Evolutionary conservation across 140 eudicot genomes (phyloP).

Genomic region (Erigeron philadelphicus): DNA sequence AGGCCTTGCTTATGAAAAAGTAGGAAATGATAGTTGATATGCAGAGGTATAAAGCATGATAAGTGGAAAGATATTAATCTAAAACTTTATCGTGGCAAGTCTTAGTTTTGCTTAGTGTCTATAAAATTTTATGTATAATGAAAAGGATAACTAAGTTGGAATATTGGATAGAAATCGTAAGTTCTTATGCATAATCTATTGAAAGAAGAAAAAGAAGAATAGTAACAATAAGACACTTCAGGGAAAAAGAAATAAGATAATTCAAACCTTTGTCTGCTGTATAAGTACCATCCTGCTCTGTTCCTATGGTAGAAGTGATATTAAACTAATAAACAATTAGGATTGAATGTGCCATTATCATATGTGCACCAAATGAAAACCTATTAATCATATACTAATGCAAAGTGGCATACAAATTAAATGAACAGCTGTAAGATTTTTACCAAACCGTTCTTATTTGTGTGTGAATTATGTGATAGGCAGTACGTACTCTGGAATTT

Average conservation of each 20-base stretch:
- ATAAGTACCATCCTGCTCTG: neutral
- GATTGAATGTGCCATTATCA: neutral
- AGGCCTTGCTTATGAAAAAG: neutral
- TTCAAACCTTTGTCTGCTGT: neutral
- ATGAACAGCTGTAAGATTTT: neutral
- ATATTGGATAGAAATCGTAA: neutral
- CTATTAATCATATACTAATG: neutral
- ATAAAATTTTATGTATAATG: neutral
- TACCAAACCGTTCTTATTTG: neutral
- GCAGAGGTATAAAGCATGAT: neutral
- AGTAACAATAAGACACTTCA: too few relatives aligned
- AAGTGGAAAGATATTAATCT: neutral
- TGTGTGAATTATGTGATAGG: neutral
- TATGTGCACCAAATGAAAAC: neutral
- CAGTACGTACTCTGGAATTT: neutral
- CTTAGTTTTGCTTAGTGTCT: slow-evolving; percentile 12
- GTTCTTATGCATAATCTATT: neutral
- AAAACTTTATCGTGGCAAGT: neutral
- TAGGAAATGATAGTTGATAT: neutral
- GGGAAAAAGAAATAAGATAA: neutral
- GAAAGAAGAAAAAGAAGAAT: neutral
- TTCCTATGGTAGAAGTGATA: neutral
- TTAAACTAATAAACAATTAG: neutral
- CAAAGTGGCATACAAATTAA: neutral
- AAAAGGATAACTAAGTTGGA: neutral